Conservation (phyloP, 2,329 filamentous ascomycete species). For the Lecanicillium sp. region DNA sequence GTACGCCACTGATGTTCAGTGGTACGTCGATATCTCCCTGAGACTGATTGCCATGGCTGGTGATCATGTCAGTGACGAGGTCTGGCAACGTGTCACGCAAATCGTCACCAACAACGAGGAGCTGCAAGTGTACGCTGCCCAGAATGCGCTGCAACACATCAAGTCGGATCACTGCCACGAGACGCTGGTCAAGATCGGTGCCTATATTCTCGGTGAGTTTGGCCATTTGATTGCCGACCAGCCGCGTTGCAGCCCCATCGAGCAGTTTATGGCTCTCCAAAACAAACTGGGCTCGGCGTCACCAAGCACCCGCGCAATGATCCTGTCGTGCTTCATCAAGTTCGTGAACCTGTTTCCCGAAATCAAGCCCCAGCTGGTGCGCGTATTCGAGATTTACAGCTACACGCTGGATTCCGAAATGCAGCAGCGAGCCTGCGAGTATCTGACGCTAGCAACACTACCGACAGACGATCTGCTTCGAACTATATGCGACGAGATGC, state of each 20-base stretch:
- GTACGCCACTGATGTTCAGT: constrained; percentile 96
- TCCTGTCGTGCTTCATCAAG: constrained; percentile 93
- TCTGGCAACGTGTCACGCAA: constrained; percentile 98
- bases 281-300: constrained; percentile 85
- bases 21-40: constrained; percentile 98
- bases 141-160: constrained; percentile 86
- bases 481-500: constrained; percentile 98
- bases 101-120: constrained; percentile 99
- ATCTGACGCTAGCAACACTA: constrained; percentile 76
- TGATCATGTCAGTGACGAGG: constrained; percentile 97
- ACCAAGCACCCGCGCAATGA: constrained; percentile 84
- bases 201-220: constrained; percentile 93
- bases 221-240: constrained; percentile 94
- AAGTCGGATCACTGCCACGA: constrained; percentile 94
- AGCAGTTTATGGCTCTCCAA: constrained; percentile 91
- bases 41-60: constrained; percentile 93
- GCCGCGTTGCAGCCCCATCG: constrained; percentile 87
- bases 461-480: constrained; percentile 86
- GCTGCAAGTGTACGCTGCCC: constrained; percentile 90
- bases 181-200: constrained; percentile 94
- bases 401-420: constrained; percentile 92
- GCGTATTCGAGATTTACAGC: constrained; percentile 86
- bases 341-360: constrained; percentile 98
- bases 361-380: constrained; percentile 90
- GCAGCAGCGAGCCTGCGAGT: constrained; percentile 94